Conservation (phyloP, 2,329 filamentous ascomycete species). For the Colletotrichum truncatum region DNA sequence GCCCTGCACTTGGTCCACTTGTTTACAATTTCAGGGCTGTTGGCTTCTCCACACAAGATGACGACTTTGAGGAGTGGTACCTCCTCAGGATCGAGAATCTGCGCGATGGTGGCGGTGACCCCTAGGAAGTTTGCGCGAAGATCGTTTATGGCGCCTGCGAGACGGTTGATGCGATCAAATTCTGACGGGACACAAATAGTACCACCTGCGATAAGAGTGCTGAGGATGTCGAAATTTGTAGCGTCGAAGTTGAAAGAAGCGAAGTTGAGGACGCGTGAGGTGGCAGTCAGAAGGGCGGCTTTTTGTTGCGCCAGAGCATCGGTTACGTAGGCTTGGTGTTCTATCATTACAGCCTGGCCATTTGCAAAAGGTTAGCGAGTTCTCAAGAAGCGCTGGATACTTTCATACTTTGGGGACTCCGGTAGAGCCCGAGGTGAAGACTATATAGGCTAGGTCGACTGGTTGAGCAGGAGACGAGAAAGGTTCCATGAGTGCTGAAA, state of each 20-base stretch:
- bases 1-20: constrained; percentile 43
- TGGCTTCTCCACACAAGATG: constrained; percentile 56
- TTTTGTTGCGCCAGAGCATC: constrained; percentile 30
- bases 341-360: constrained; percentile 44
- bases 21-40: constrained; percentile 54
- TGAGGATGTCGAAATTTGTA: constrained; percentile 59
- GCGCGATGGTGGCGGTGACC: constrained; percentile 66
- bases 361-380: not conserved
- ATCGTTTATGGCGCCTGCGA: constrained; percentile 57
- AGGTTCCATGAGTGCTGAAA: not conserved
- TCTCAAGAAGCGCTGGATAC: accelerated
- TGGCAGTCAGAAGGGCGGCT: not conserved
- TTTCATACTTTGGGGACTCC: constrained; percentile 51
- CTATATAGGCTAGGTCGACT: constrained; percentile 43
- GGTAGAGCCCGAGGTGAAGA: constrained; percentile 51
- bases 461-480: constrained; percentile 1
- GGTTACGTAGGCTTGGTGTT: constrained; percentile 34
- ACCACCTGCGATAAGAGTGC: constrained; percentile 62
- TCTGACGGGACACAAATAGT: constrained; percentile 67
- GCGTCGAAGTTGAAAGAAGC: constrained; percentile 64
- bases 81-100: constrained; percentile 46
- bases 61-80: constrained; percentile 44
- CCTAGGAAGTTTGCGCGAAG: constrained; percentile 62
- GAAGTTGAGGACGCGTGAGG: constrained; percentile 62
- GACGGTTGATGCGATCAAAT: constrained; percentile 57